Conservation (phyloP, 225 moss, liverwort and hornwort genomes). For the Polytrichum commune region DNA sequence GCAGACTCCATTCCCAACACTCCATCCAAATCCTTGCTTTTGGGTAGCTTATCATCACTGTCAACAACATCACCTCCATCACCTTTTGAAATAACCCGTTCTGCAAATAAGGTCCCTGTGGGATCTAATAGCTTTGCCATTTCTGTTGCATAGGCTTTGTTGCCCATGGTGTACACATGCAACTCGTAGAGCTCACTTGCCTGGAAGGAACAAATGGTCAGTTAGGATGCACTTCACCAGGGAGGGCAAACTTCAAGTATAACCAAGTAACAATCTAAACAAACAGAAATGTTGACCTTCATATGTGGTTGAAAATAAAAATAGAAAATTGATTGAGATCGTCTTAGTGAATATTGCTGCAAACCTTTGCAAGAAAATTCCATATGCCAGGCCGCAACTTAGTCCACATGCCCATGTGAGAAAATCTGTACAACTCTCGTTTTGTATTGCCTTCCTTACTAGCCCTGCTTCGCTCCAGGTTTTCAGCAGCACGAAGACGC, state of each 20-base stretch:
- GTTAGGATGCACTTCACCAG: too few species aligned
- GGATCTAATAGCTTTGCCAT: conserved; percentile 76
- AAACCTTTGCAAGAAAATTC: conserved; percentile 97
- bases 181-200: conserved; percentile 71
- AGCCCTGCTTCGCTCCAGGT: conserved; percentile 76
- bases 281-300: too few species aligned
- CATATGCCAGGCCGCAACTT: conserved; percentile 99
- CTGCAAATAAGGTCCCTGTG: conserved; percentile 57
- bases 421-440: conserved; percentile 87
- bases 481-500: conserved; percentile 80
- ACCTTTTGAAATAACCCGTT: conserved; percentile 69
- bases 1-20: conserved; percentile 99
- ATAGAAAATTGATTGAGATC: neutral
- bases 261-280: too few species aligned
- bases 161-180: conserved; percentile 75
- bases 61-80: conserved; percentile 49
- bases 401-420: conserved; percentile 99
- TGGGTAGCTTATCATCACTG: conserved; percentile 57
- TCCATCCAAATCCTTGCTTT: conserved; percentile 99
- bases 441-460: conserved; percentile 64
- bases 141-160: conserved; percentile 74
- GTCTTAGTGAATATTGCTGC: conserved; percentile 6
- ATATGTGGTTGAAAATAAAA: too few species aligned
- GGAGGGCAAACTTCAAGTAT: too few species aligned
- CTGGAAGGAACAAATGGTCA: conserved; percentile 24